Evolutionary conservation across 371 early-diverging fungal genomes (phyloP), one percentile per base, ranked within the genome.

Genomic region (Mucor velutinosus): DNA sequence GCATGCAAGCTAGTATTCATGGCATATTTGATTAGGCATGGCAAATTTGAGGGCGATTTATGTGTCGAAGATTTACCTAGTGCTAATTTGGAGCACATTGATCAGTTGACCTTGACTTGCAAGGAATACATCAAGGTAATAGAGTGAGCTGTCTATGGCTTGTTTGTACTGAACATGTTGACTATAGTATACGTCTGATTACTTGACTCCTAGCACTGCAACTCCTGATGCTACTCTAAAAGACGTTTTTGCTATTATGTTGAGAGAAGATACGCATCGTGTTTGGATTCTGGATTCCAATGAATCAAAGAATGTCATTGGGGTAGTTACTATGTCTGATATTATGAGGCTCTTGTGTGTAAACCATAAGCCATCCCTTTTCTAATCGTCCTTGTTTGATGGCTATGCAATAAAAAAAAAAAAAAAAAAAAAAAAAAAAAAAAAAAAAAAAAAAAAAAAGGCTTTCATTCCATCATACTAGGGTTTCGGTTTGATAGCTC

Each of bases 311-410:
- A 77, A 77, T 45, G 77, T 83, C 0, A 60, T 76, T 33, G 80
- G 81, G 25, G 86, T 88, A 10, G 60, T 88, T 32, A 78, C 87
- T n/a, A 80, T 86, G 74, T 84, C 89, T 14, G 86, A 86, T 62
- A 71, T 86, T 21, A 82, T 88, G 63, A 65, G 70, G 0, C 71
- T 75, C 23, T 60, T 80, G 51, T 78, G 77, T 63, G 61, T 60
- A 27, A 62, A 74, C 37, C 58, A 59, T 27, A 73, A 57, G n/a
- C 23, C 57, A 21, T 25, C 49, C 21, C 43, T 75, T 21, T 75
- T 71, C 47, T 64, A 53, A 64, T 33, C 33, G 19, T 51, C 23
- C 29, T 14, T 5, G 7, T 55, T 49, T 56, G 14, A 37, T 14
- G 0, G 32, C 30, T 32, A 17, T 45, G 45, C 55, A 65, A 66